Evolutionary conservation across 148 eudicot species (phyloP).

Genomic region (Dysphania ambrosioides): DNA sequence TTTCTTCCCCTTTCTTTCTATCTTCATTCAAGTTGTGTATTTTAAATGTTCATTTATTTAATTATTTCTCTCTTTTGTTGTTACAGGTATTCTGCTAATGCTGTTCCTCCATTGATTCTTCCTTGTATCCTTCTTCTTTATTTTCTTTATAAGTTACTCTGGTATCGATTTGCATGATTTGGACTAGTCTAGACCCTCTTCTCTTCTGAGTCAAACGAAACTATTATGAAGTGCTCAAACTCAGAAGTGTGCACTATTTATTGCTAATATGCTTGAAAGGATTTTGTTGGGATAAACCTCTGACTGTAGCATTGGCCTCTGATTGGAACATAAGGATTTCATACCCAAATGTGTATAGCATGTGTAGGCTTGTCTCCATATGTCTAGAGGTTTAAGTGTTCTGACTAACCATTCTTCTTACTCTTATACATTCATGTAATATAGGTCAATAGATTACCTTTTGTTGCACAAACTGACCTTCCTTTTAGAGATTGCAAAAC

Average conservation of each 20-base stretch:
- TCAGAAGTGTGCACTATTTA: neutral
- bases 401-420: neutral
- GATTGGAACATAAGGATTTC: too few species aligned
- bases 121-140: slow-evolving; percentile 80
- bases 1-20: neutral
- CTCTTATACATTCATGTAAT: neutral
- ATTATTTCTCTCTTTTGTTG: neutral
- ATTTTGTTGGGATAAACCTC: slow-evolving; percentile 1
- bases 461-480: neutral
- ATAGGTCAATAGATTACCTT: neutral
- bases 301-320: neutral
- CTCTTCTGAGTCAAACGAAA: neutral
- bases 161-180: neutral
- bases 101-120: slow-evolving; percentile 71
- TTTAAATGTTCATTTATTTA: neutral
- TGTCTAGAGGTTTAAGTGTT: neutral
- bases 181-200: neutral
- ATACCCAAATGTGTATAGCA: neutral
- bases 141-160: slow-evolving; percentile 3
- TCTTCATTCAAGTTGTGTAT: slow-evolving; percentile 19
- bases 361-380: neutral
- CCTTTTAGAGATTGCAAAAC: neutral
- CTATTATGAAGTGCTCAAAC: neutral
- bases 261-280: neutral
- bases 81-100: slow-evolving; percentile 74